Evolutionary conservation across 2,329 filamentous ascomycete genomes (phyloP).

Genomic region (Fusarium phyllophilum): DNA sequence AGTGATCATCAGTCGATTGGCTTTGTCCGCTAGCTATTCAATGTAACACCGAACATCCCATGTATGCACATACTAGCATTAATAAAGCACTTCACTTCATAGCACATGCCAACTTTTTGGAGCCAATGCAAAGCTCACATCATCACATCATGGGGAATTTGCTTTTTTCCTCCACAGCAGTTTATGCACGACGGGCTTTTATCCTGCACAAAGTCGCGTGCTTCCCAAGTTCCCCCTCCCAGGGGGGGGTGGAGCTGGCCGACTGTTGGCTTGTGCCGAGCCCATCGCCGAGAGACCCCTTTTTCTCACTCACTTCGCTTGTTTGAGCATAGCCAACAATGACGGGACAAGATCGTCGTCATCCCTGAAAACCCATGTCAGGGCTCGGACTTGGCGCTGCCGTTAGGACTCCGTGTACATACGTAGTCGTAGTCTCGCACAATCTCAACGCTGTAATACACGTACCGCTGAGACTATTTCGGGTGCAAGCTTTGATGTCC

Average conservation of each 20-base stretch:
- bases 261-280: conserved; percentile 33
- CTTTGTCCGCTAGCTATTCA: neutral
- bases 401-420: conserved; percentile 2
- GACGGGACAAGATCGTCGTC: conserved; percentile 33
- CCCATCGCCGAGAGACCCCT: conserved; percentile 36
- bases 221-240: conserved; percentile 3
- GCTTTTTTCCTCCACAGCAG: conserved; percentile 26
- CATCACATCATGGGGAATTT: conserved; percentile 36
- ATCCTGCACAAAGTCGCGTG: conserved; percentile 42
- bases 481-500: conserved; percentile 20
- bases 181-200: conserved; percentile 33
- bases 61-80: conserved; percentile 4
- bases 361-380: conserved; percentile 25
- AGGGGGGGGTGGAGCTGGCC: conserved; percentile 21
- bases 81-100: conserved; percentile 17
- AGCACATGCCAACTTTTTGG: conserved; percentile 12
- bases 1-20: conserved; percentile 24
- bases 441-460: conserved; percentile 6
- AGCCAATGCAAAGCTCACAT: conserved; percentile 7
- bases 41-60: conserved; percentile 16
- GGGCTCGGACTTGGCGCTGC: conserved; percentile 22
- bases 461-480: conserved; percentile 32
- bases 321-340: conserved; percentile 22
- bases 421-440: conserved; percentile 1
- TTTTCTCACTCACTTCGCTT: conserved; percentile 37